These are phyloP conservation scores for Purpureocillium takamizusanense DNA, from an alignment of 2,329 filamentous ascomycete genomes.

Conservation along the genomic window DNA sequence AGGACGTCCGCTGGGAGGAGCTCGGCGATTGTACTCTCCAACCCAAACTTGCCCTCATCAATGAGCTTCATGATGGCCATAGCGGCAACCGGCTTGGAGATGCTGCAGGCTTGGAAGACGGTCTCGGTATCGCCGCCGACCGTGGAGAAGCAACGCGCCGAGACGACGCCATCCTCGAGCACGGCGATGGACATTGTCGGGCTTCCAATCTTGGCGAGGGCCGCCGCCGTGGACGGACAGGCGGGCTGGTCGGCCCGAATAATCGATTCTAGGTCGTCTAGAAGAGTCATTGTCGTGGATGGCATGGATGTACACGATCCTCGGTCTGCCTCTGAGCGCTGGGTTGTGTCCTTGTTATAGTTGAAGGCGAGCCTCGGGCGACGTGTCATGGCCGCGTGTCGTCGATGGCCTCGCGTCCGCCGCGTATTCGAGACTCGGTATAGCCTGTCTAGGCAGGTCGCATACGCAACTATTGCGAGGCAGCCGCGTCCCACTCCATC, in stretches of 20 bases:
- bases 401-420: too few relatives aligned
- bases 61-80: constrained; percentile 6
- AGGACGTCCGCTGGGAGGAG: constrained; percentile 5
- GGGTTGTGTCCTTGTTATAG: too few relatives aligned
- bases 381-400: too few relatives aligned
- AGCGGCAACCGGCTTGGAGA: constrained; percentile 8
- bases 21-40: constrained; percentile 4
- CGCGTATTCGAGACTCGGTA: too few relatives aligned
- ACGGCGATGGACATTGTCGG: constrained; percentile 9
- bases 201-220: constrained; percentile 5
- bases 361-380: too few relatives aligned
- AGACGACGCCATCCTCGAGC: constrained; percentile 8
- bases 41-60: constrained; percentile 7
- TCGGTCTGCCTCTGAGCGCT: too few relatives aligned
- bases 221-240: not conserved
- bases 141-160: constrained; percentile 9
- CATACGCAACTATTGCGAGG: too few relatives aligned
- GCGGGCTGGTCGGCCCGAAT: not conserved
- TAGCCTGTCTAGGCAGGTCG: too few relatives aligned
- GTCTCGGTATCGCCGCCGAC: constrained; percentile 7
- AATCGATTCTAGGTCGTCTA: not conserved
- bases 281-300: not conserved
- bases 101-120: constrained; percentile 11
- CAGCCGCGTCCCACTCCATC: too few relatives aligned
- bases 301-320: too few relatives aligned